These are phyloP conservation scores for Aspergillus bridgeri DNA, from an alignment of 495 filamentous ascomycete species.

Conservation along the genomic window DNA sequence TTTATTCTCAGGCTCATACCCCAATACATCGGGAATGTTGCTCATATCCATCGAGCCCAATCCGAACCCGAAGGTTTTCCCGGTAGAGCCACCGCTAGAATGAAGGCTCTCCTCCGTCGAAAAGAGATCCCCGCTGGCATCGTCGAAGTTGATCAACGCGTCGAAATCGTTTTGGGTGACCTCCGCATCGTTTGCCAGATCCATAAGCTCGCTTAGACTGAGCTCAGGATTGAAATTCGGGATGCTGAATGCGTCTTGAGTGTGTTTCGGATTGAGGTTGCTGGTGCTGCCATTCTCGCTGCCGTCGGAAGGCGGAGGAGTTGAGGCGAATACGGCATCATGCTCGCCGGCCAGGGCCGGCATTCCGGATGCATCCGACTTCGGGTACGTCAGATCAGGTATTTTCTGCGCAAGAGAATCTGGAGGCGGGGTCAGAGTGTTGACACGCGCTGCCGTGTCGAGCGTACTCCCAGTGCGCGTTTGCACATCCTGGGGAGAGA, in stretches of 20 bases:
- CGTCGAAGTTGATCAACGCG: constrained; percentile 47
- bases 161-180: constrained; percentile 51
- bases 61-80: constrained; percentile 23
- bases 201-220: constrained; percentile 46
- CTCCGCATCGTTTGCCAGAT: constrained; percentile 46
- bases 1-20: constrained; percentile 32
- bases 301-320: constrained; percentile 42
- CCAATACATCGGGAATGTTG: constrained; percentile 25
- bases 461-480: constrained; percentile 21
- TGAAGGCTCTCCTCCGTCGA: constrained; percentile 26
- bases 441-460: constrained; percentile 25
- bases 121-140: constrained; percentile 39
- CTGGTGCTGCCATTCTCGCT: constrained; percentile 46
- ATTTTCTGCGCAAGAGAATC: constrained; percentile 45
- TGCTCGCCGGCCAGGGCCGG: constrained; percentile 15
- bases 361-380: constrained; percentile 16
- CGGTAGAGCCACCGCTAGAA: constrained; percentile 5
- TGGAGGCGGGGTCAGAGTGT: constrained; percentile 42
- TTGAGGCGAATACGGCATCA: constrained; percentile 35
- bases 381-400: constrained; percentile 42
- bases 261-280: constrained; percentile 37
- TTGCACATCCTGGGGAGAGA: constrained; percentile 40
- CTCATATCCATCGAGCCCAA: constrained; percentile 21
- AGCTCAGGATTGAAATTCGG: constrained; percentile 35
- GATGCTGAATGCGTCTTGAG: constrained; percentile 33